phyloP scores from a whole-genome alignment of 306 rosid genomes.

The Arachis hypogaea region DNA sequence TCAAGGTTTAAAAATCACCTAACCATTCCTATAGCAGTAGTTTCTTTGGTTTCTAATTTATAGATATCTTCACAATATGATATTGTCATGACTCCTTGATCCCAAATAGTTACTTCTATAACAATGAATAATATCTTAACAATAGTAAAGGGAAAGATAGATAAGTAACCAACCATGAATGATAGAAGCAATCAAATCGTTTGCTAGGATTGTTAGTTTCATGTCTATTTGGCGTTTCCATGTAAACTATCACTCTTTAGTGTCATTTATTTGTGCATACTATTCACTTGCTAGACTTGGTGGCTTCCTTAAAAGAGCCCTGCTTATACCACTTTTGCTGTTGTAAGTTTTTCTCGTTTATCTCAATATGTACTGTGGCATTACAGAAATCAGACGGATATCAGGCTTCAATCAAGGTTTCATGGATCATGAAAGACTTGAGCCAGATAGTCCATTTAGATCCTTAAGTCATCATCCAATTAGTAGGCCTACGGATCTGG shows the following conservation, averaged over 20 bases:
- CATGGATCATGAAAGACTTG: slow-evolving; percentile 69
- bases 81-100: background rate
- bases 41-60: slow-evolving; percentile 6
- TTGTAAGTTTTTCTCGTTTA: slow-evolving; percentile 11
- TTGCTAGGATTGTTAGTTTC: slow-evolving; percentile 12
- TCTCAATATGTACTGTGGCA: slow-evolving; percentile 15
- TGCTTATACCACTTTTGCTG: slow-evolving; percentile 11
- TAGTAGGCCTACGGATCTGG: slow-evolving; percentile 72
- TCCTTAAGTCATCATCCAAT: slow-evolving; percentile 58
- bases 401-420: slow-evolving; percentile 62
- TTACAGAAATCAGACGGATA: slow-evolving; percentile 75
- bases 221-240: background rate
- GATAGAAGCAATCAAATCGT: background rate
- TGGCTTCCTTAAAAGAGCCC: slow-evolving; percentile 14
- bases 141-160: background rate
- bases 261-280: slow-evolving; percentile 9
- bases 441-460: slow-evolving; percentile 73
- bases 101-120: background rate
- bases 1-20: slow-evolving; percentile 57
- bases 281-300: slow-evolving; percentile 3
- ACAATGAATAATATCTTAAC: background rate
- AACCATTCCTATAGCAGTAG: background rate
- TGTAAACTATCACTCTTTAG: background rate
- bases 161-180: background rate
- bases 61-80: background rate